A percentile compares a stretch with the other conserved stretches of the same genome.
Conservation (phyloP, 164 flowering plant species). For the Vitis cinerea region DNA sequence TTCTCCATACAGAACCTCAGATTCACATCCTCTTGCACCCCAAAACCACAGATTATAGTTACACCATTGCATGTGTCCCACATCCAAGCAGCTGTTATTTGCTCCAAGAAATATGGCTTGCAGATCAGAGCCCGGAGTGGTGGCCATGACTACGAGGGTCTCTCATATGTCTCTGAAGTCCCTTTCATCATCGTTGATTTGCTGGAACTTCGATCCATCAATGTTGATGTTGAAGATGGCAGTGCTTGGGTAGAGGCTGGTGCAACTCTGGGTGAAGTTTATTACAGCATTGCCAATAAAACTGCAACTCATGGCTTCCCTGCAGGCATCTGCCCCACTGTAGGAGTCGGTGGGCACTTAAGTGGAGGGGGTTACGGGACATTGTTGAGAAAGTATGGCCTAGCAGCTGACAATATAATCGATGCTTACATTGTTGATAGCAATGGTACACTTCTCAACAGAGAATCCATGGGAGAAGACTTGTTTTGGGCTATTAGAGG, state of each 20-base stretch:
- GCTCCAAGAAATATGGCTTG: conserved; percentile 1
- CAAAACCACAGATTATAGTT: conserved; percentile 2
- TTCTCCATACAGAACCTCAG: neutral
- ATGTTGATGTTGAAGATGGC: neutral
- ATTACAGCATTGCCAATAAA: conserved; percentile 12
- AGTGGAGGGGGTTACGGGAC: conserved; percentile 10
- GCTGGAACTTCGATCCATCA: neutral
- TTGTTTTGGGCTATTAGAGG: conserved; percentile 16
- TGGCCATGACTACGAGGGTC: conserved; percentile 19
- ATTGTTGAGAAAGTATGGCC: no score
- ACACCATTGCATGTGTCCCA: neutral
- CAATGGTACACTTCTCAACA: conserved; percentile 12
- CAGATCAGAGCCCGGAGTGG: conserved; percentile 14
- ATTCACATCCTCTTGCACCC: neutral
- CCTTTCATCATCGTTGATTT: conserved; percentile 16
- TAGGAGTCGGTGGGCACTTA: conserved; percentile 15
- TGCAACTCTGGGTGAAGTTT: conserved; percentile 9
- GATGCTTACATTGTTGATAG: conserved; percentile 18
- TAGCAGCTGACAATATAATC: conserved; percentile 12
- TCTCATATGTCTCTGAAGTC: conserved; percentile 7
- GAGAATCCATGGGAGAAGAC: conserved; percentile 18
- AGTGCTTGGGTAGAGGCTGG: conserved; percentile 15
- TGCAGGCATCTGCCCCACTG: conserved; percentile 8
- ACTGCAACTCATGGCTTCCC: conserved; percentile 9
- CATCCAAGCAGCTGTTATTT: conserved; percentile 9